A percentile compares a stretch with the other conserved stretches of the same genome.
These are phyloP conservation scores for Mycena latifolia DNA, from an alignment of 768 basidiomycete species.

Conservation along the genomic window DNA sequence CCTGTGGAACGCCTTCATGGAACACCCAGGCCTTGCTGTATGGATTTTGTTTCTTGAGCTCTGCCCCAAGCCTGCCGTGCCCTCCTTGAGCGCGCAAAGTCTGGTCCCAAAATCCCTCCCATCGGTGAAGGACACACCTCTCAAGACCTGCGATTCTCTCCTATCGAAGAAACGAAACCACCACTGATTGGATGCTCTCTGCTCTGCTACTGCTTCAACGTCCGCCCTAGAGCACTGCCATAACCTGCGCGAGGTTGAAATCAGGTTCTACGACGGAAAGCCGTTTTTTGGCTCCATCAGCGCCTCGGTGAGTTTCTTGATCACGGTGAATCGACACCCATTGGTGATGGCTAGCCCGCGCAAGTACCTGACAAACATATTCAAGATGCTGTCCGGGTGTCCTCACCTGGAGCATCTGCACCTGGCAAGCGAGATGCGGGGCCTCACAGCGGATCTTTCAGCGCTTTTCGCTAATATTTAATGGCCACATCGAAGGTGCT, in stretches of 20 bases:
- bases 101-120: neutral
- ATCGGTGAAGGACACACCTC: neutral
- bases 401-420: neutral
- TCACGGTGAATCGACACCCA: neutral
- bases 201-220: neutral
- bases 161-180: neutral
- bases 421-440: neutral
- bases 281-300: neutral
- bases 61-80: neutral
- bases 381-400: neutral
- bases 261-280: neutral
- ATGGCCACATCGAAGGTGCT: neutral
- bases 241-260: neutral
- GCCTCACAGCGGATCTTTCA: neutral
- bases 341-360: neutral
- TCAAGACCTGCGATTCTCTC: neutral
- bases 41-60: neutral
- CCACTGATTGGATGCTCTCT: neutral
- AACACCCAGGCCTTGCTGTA: neutral
- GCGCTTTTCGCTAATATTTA: neutral
- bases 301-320: neutral
- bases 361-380: neutral
- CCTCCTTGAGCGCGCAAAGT: neutral
- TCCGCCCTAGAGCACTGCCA: neutral
- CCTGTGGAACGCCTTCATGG: neutral